A percentile compares a stretch with the other conserved stretches of the same genome.
phyloP scores from a whole-genome alignment of 441 rosid genomes.

The Erodium moschatum region DNA sequence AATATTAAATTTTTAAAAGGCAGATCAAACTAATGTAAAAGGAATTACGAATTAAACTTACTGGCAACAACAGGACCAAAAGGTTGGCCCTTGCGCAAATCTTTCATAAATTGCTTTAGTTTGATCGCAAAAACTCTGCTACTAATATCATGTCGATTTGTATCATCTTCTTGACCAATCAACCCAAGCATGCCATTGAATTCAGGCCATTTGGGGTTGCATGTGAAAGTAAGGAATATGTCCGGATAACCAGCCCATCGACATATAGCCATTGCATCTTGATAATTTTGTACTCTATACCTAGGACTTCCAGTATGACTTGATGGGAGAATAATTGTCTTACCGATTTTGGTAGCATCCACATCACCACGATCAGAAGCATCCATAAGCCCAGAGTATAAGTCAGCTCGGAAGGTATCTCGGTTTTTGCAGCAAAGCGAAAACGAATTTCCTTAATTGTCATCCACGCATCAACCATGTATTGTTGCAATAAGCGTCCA shows the following conservation, averaged over 20 bases:
- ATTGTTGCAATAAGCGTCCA: neutral
- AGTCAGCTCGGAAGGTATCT: neutral
- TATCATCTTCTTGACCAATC: neutral
- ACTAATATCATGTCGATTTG: neutral
- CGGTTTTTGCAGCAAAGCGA: neutral
- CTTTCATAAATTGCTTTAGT: neutral
- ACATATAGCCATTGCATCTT: conserved; percentile 9
- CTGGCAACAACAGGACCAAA: neutral
- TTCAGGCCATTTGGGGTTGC: conserved; percentile 11
- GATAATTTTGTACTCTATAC: neutral
- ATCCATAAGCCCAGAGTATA: neutral
- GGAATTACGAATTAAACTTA: too few species aligned
- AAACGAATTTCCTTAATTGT: neutral
- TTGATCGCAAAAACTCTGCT: neutral
- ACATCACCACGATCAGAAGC: neutral
- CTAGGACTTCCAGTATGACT: neutral
- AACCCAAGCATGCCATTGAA: neutral
- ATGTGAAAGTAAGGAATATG: neutral
- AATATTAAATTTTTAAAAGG: too few species aligned
- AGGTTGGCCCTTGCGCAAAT: neutral
- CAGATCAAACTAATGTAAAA: too few species aligned
- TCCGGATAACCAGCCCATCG: neutral
- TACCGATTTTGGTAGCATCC: neutral
- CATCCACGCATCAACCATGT: neutral
- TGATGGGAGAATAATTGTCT: neutral